Conservation (phyloP, 768 basidiomycete species). For the Amanita thiersii region DNA sequence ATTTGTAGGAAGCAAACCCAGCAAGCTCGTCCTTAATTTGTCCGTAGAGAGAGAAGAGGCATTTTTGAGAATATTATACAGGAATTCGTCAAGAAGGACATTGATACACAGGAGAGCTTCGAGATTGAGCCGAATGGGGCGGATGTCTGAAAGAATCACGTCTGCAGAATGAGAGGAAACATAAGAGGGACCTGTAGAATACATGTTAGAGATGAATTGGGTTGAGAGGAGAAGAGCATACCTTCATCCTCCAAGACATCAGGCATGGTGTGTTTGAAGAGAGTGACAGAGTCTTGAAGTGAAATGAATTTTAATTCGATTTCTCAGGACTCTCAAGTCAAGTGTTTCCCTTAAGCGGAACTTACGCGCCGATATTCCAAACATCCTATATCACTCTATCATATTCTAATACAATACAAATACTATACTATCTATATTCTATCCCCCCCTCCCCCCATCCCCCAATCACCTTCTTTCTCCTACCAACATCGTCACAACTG, state of each 20-base stretch:
- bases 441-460: slow-evolving; percentile 6
- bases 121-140: slow-evolving; percentile 77
- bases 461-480: slow-evolving; percentile 8
- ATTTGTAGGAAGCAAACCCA: slow-evolving; percentile 66
- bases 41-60: slow-evolving; percentile 68
- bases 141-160: slow-evolving; percentile 85
- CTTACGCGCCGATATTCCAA: too few relatives aligned
- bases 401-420: too few relatives aligned
- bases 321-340: not conserved
- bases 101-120: slow-evolving; percentile 79
- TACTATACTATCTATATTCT: too few relatives aligned
- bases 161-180: slow-evolving; percentile 82
- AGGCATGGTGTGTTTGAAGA: slow-evolving; percentile 30
- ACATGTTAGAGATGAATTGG: slow-evolving; percentile 5
- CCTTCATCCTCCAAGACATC: slow-evolving; percentile 30
- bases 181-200: slow-evolving; percentile 52
- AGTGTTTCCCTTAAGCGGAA: too few relatives aligned
- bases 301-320: not conserved
- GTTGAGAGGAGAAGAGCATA: slow-evolving; percentile 16
- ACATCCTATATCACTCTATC: too few relatives aligned
- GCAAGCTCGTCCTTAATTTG: slow-evolving; percentile 61
- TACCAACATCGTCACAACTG: slow-evolving; percentile 19
- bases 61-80: slow-evolving; percentile 60
- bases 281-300: not conserved
- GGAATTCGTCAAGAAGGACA: slow-evolving; percentile 75